Evolutionary conservation across 116 monocot species (phyloP).

Genomic region (Zostera marina): DNA sequence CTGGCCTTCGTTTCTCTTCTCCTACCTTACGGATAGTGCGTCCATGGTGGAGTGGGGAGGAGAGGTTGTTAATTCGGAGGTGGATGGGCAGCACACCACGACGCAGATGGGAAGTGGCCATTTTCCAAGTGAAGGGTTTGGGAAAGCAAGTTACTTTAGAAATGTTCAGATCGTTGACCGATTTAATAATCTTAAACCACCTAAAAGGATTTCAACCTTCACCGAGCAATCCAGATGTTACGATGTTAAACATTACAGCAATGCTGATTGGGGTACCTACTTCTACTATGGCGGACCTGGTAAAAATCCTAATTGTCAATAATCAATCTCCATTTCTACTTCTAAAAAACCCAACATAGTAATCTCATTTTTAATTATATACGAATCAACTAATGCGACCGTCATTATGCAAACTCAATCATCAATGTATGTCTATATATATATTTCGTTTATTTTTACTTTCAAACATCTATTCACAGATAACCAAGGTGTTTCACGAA

Average conservation of each 20-base stretch:
- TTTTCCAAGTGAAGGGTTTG: constrained; percentile 15
- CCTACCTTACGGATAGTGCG: constrained; percentile 12
- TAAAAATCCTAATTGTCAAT: constrained; percentile 10
- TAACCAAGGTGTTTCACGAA: too few relatives aligned
- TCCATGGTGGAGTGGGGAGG: constrained; percentile 24
- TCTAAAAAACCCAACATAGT: too few relatives aligned
- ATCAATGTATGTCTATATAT: too few relatives aligned
- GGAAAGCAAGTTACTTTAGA: constrained; percentile 14
- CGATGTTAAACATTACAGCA: constrained; percentile 10
- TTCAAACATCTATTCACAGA: too few relatives aligned
- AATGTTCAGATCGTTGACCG: constrained; percentile 16
- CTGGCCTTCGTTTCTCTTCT: constrained; percentile 17
- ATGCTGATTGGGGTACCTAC: constrained; percentile 11
- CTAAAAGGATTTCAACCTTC: constrained; percentile 12
- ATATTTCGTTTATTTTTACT: too few relatives aligned
- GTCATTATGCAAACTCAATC: too few relatives aligned
- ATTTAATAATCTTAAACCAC: constrained; percentile 14
- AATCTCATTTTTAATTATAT: too few relatives aligned
- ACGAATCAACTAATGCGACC: background rate
- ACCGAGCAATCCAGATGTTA: constrained; percentile 18
- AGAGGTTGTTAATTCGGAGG: constrained; percentile 14
- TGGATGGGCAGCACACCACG: constrained; percentile 14
- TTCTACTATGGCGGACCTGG: constrained; percentile 18
- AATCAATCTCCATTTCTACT: too few relatives aligned
- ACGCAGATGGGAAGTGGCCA: constrained; percentile 22